Evolutionary conservation across 345 rosid species (phyloP).

Genomic region (Eutrema japonicum): DNA sequence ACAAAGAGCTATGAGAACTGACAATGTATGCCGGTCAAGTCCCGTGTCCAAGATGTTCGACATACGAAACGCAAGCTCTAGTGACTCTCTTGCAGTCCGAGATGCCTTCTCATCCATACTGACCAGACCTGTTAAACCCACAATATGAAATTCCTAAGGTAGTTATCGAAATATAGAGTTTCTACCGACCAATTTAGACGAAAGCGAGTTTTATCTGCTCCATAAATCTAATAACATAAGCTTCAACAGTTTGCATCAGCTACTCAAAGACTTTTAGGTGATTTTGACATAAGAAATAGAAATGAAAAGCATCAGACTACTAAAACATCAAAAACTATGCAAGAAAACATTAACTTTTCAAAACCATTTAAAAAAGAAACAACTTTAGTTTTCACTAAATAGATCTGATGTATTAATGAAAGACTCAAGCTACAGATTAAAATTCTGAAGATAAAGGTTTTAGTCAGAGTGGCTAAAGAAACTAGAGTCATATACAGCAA

Average conservation of each 20-base stretch:
- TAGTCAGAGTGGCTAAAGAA: too few relatives aligned
- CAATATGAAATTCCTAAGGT: background rate
- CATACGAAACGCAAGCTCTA: slow-evolving; percentile 47
- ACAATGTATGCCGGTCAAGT: slow-evolving; percentile 42
- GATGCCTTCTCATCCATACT: slow-evolving; percentile 46
- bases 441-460: too few relatives aligned
- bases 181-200: background rate
- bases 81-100: slow-evolving; percentile 45
- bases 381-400: background rate
- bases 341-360: background rate
- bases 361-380: too few relatives aligned
- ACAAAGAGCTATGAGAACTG: slow-evolving; percentile 48
- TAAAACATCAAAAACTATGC: too few relatives aligned
- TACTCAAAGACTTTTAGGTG: too few relatives aligned
- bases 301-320: too few relatives aligned
- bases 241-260: background rate
- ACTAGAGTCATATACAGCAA: too few relatives aligned
- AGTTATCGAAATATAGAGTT: background rate
- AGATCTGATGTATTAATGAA: too few relatives aligned
- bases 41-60: slow-evolving; percentile 48
- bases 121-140: background rate
- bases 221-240: too few relatives aligned
- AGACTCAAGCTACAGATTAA: too few relatives aligned
- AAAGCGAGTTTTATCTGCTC: background rate
- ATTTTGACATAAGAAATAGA: too few relatives aligned